These are phyloP conservation scores for Favolaschia claudopus DNA, from an alignment of 768 basidiomycete species.

Conservation along the genomic window DNA sequence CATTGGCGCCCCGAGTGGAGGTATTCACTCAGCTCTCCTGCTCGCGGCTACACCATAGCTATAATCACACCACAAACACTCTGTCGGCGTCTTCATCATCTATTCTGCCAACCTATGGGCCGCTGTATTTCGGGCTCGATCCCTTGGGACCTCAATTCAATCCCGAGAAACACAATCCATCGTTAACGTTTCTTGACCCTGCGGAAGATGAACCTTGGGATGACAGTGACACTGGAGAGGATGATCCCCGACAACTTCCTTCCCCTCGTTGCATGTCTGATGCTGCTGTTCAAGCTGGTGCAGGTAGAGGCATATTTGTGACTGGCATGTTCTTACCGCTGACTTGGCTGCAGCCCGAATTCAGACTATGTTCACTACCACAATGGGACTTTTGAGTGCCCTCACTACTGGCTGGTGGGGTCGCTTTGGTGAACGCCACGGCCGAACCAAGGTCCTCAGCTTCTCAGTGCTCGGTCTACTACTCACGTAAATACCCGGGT, in stretches of 20 bases:
- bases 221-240: slow-evolving; percentile 21
- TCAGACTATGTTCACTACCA: slow-evolving; percentile 81
- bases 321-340: neutral
- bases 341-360: slow-evolving; percentile 59
- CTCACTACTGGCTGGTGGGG: slow-evolving; percentile 94
- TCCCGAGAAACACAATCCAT: neutral
- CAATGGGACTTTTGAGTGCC: slow-evolving; percentile 81
- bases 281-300: slow-evolving; percentile 65
- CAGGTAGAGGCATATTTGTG: slow-evolving; percentile 8
- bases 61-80: slow-evolving; percentile 45
- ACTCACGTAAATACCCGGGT: slow-evolving; percentile 44
- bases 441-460: slow-evolving; percentile 80
- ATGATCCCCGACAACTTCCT: slow-evolving; percentile 46
- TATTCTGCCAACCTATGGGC: slow-evolving; percentile 13
- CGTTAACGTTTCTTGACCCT: neutral
- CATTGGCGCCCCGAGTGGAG: slow-evolving; percentile 85
- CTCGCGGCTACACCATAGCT: slow-evolving; percentile 57
- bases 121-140: slow-evolving; percentile 20
- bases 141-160: slow-evolving; percentile 22
- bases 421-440: slow-evolving; percentile 78
- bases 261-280: slow-evolving; percentile 46
- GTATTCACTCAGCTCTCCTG: slow-evolving; percentile 85
- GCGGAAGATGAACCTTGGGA: slow-evolving; percentile 21
- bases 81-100: neutral
- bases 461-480: slow-evolving; percentile 68